phyloP scores from a whole-genome alignment of 345 rosid species.

The Gynandropsis gynandra region DNA sequence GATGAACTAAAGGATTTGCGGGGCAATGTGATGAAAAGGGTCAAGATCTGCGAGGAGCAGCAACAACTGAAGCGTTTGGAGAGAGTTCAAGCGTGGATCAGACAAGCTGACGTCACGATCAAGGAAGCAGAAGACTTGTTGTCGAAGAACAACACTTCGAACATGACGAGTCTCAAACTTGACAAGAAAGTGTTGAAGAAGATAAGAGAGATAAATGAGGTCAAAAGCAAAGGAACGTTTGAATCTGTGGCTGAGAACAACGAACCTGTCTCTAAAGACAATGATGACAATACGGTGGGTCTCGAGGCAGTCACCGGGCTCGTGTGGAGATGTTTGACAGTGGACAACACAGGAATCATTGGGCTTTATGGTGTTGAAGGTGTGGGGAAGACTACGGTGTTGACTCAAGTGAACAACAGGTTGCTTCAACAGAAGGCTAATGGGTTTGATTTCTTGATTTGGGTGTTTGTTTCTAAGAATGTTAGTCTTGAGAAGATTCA shows the following conservation, averaged over 20 bases:
- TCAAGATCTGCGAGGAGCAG: constrained; percentile 29
- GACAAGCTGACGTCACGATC: constrained; percentile 22
- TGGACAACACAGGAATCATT: constrained; percentile 27
- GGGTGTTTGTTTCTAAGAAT: constrained; percentile 32
- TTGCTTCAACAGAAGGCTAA: constrained; percentile 17
- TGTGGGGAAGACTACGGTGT: constrained; percentile 38
- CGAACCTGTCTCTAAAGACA: constrained; percentile 19
- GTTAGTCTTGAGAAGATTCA: constrained; percentile 28
- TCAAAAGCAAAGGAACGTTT: constrained; percentile 26
- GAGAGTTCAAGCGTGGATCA: constrained; percentile 28
- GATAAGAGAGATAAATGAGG: constrained; percentile 21
- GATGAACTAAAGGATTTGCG: constrained; percentile 28
- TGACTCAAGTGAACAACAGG: constrained; percentile 32
- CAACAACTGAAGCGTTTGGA: constrained; percentile 22
- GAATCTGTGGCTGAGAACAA: constrained; percentile 26
- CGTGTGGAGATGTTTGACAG: constrained; percentile 27
- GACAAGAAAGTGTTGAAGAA: constrained; percentile 25
- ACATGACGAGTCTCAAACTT: constrained; percentile 19
- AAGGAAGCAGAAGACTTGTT: constrained; percentile 27
- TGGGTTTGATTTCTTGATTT: constrained; percentile 33
- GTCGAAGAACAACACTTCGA: constrained; percentile 19
- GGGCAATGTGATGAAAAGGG: constrained; percentile 19
- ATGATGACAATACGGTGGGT: constrained; percentile 29
- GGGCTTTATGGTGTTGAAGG: constrained; percentile 34
- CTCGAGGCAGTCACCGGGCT: constrained; percentile 26